Evolutionary conservation across 148 eudicot genomes (phyloP), one percentile per base, ranked within the genome.

Genomic region (Drosera capensis): DNA sequence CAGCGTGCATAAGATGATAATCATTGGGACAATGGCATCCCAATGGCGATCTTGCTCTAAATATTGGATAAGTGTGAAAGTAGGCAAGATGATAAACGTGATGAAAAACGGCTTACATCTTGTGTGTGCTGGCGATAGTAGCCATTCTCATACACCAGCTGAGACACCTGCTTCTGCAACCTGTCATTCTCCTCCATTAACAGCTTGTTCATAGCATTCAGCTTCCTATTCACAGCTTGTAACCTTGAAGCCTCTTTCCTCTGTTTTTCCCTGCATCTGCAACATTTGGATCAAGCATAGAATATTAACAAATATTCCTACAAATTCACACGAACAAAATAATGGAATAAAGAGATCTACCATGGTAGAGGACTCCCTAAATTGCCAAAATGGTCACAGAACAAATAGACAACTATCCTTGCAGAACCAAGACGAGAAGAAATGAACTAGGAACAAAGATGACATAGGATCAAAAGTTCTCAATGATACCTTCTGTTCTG

Each of bases 151-250:
- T 71, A 80, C 64, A 88, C 96, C 65, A 88, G 69, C 0, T 88
- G 86, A 2, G 96, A 83, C 56, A 88, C 94, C 50, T 88, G 97
- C 40, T 88, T 88, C 45, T 88, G 97, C 60, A 88, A 66, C 44
- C 97, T 75, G 56, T 88, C 97, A 63, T 88, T 88, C 60, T 88
- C 97, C 44, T 88, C 97, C 97, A 88, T 88, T 39, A 88, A 58
- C 20, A 88, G 93, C 70, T 88, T 88, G 63, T 88, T 88, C 97
- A 88, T 88, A 0, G 97, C 97, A n/a, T 86, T 64, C 51, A 88
- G 77, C 87, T 88, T 88, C 78, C 95, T 56, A 37, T 88, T 88
- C 52, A 88, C 97, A 9, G 79, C 70, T 69, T 88, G 97, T 47
- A 88, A 64, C 49, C 97, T 65, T 24, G 94, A 84, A 11, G 97